phyloP scores from a whole-genome alignment of 345 rosid species.

The Rhodamnia rubescens region DNA sequence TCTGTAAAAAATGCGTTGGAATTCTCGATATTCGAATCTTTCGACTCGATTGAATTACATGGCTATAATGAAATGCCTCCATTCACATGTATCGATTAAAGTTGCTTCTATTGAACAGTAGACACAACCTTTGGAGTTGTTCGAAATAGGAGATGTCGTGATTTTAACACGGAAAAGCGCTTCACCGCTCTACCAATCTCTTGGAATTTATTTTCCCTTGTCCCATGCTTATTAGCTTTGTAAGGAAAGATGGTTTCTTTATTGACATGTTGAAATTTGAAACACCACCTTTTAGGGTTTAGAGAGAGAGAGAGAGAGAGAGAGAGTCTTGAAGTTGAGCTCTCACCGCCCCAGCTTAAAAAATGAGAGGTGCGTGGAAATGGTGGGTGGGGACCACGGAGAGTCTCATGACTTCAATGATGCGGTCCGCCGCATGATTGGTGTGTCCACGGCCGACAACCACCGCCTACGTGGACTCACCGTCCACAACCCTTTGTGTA shows the following conservation, averaged over 20 bases:
- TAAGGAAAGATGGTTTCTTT: neutral
- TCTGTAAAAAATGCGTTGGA: rapidly evolving
- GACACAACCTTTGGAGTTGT: rapidly evolving
- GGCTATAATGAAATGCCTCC: rapidly evolving
- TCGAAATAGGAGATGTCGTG: neutral
- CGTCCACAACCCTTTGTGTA: neutral
- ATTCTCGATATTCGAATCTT: neutral
- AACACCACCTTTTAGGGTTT: neutral
- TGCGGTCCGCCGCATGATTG: conserved; percentile 72
- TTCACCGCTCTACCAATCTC: neutral
- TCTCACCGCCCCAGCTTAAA: conserved; percentile 20
- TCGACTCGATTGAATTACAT: neutral
- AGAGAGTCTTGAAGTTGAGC: neutral
- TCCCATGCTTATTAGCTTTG: neutral
- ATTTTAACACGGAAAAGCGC: neutral
- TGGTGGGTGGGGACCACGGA: conserved; percentile 30
- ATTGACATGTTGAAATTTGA: neutral
- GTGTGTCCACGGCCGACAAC: conserved; percentile 52
- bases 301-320: neutral
- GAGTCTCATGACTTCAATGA: conserved; percentile 33
- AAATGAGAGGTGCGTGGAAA: neutral
- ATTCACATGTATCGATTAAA: neutral
- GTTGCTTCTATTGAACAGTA: rapidly evolving
- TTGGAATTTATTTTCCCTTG: neutral
- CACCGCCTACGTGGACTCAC: conserved; percentile 65